Evolutionary conservation across 495 filamentous ascomycete genomes (phyloP), one percentile per base, ranked within the genome.

Genomic region (Sordaria brevicollis): DNA sequence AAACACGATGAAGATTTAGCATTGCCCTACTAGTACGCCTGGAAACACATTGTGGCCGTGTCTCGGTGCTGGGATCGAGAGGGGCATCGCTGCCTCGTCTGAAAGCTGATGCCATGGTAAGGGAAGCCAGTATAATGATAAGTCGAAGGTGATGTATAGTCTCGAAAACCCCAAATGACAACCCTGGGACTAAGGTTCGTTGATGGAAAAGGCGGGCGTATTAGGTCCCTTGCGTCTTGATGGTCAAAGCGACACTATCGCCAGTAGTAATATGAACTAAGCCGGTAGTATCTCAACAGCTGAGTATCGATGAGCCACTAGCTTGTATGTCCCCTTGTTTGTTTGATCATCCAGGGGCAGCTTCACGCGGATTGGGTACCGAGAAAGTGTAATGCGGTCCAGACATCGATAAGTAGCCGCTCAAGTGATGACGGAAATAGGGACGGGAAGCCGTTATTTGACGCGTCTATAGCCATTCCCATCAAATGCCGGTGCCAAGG

Each of bases 1-100:
- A 82, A 36, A 87, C 78, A 81, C 81, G 84, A 79, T 83, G 79
- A 71, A 86, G 84, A 82, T 82, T 86, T 79, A 85, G 82, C 76
- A 79, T 77, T 62, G 85, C 85, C 74, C 78, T 81, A 81, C 82
- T 84, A 66, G 79, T 74, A 67, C 73, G 76, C 70, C 71, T 75
- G 67, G 71, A 69, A 36, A 70, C 69, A 66, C 65, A 69, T 67
- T 71, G 76, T 68, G 70, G 73, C 36, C 67, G 49, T 19, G 72
- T 73, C 66, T 74, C 76, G 34, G 38, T 66, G 68, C 66, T 65
- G 33, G 73, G 43, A 68, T 76, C 77, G 67, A 69, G 69, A 72
- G 68, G 19, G 54, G 57, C 67, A 13, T 66, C 43, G 66, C 57
- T 65, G 72, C 43, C 49, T 33, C 66, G 49, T 17, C 43, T 65